A percentile compares a stretch with the other conserved stretches of the same genome.
Conservation (phyloP, 192 early-diverging fungal species). For the Dimargaris cristalligena region DNA sequence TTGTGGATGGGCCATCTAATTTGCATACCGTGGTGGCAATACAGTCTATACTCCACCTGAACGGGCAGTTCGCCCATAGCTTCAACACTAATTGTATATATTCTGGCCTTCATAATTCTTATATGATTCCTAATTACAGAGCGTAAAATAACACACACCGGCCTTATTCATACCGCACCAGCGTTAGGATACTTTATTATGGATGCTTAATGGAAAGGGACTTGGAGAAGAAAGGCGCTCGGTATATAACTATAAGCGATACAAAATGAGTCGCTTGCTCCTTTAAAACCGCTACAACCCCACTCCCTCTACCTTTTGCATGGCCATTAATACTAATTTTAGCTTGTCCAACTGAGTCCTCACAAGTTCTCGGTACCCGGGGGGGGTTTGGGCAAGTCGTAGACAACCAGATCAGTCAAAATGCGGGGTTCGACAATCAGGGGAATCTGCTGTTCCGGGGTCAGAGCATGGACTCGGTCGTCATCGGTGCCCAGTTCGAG, state of each 20-base stretch:
- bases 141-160: no score
- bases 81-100: no score
- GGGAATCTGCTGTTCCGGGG: not conserved
- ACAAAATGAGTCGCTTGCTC: not conserved
- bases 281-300: not conserved
- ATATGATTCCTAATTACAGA: no score
- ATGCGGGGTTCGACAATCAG: conserved; percentile 1
- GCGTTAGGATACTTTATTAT: no score
- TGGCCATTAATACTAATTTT: not conserved
- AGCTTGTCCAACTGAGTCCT: not conserved
- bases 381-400: not conserved
- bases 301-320: not conserved
- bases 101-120: no score
- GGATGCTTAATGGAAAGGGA: no score
- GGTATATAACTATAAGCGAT: not conserved
- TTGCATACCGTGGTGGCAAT: no score
- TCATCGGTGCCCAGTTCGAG: conserved; percentile 16
- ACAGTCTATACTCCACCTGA: no score
- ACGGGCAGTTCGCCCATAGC: no score
- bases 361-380: not conserved
- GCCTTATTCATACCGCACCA: no score
- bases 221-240: no score
- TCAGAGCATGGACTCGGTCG: not conserved
- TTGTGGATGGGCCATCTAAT: no score
- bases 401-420: not conserved